phyloP scores from a whole-genome alignment of 139 green algal species.

The Closterium sp. region DNA sequence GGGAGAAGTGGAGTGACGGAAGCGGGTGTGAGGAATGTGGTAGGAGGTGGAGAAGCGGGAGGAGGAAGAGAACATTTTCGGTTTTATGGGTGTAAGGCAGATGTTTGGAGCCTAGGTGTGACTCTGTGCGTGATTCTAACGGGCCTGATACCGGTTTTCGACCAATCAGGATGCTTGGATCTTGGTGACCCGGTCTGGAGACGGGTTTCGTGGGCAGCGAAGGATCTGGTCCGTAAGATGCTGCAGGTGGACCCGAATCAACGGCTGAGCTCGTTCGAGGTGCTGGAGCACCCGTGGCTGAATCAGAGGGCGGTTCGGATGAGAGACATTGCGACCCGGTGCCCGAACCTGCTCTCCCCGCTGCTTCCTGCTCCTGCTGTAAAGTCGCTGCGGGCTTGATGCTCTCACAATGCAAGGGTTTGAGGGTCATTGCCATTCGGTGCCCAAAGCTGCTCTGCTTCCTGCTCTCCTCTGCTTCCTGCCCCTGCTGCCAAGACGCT shows the following conservation, averaged over 20 bases:
- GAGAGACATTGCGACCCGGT: neutral
- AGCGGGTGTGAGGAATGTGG: neutral
- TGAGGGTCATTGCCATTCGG: no score
- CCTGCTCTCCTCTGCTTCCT: no score
- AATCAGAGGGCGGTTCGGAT: neutral
- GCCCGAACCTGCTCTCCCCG: neutral
- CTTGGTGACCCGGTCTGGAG: neutral
- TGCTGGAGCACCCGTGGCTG: neutral
- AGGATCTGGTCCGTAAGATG: neutral
- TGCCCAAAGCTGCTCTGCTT: neutral
- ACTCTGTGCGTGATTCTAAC: neutral
- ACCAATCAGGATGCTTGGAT: neutral
- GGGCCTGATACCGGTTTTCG: neutral
- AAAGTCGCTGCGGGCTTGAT: neutral
- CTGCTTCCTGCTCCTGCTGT: neutral
- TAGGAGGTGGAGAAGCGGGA: neutral
- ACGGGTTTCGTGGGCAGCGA: neutral
- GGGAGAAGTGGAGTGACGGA: neutral
- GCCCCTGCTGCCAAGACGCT: neutral
- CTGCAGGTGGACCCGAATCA: neutral
- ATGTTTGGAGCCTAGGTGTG: neutral
- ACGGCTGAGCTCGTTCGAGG: neutral
- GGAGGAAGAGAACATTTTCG: neutral
- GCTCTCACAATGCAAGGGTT: no score
- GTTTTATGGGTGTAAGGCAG: neutral